Conservation (phyloP, 2,329 filamentous ascomycete genomes). For the Scedosporium dehoogii region DNA sequence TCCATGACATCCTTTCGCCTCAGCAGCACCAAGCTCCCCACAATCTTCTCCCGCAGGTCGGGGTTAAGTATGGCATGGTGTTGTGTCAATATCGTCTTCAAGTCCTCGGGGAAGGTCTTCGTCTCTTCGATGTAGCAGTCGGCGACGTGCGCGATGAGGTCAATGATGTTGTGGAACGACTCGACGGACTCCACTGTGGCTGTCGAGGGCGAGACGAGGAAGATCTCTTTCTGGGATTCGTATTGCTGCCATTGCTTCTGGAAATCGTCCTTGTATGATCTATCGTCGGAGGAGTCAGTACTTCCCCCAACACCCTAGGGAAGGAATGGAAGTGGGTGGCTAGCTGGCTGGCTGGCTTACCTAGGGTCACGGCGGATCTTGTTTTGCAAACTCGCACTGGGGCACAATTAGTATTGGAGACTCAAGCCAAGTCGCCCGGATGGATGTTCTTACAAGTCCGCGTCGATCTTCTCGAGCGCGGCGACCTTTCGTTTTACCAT, state of each 20-base stretch:
- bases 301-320: neutral
- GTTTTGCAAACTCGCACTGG: constrained; percentile 75
- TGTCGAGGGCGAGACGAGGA: constrained; percentile 71
- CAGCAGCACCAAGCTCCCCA: constrained; percentile 78
- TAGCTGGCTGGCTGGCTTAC: constrained; percentile 29
- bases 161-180: constrained; percentile 82
- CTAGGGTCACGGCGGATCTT: constrained; percentile 82
- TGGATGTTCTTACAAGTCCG: constrained; percentile 52
- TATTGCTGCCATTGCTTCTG: constrained; percentile 83
- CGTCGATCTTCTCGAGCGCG: constrained; percentile 90
- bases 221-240: constrained; percentile 82
- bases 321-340: neutral
- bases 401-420: constrained; percentile 17
- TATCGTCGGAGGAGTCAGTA: constrained; percentile 20
- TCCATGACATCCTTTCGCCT: constrained; percentile 88
- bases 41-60: constrained; percentile 87
- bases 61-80: constrained; percentile 77
- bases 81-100: constrained; percentile 69
- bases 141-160: constrained; percentile 86
- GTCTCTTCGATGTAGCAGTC: constrained; percentile 86
- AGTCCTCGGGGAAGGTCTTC: constrained; percentile 63
- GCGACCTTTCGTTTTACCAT: constrained; percentile 87
- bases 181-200: constrained; percentile 70
- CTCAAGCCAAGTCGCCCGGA: neutral
- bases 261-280: constrained; percentile 86